Evolutionary conservation across 805 yeast genomes (phyloP).

Genomic region (Candida namnaoensis): DNA sequence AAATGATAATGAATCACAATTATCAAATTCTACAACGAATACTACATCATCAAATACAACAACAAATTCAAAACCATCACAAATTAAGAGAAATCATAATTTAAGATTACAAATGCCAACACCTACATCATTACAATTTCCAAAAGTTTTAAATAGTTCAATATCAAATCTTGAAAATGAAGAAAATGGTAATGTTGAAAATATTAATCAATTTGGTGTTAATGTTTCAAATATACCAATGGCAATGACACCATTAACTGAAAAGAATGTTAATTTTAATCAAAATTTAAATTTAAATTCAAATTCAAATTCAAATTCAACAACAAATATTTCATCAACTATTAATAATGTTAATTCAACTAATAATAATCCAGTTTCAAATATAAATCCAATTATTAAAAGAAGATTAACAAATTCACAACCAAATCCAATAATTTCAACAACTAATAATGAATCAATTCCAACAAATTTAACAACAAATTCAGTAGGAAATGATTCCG

Average conservation of each 20-base stretch:
- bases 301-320: slow-evolving; percentile 1
- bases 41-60: background rate
- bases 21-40: background rate
- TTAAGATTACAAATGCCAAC: slow-evolving; percentile 69
- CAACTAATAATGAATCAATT: too few relatives aligned
- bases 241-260: slow-evolving; percentile 79
- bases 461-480: too few relatives aligned
- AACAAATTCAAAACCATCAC: slow-evolving; percentile 1
- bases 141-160: slow-evolving; percentile 22
- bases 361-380: too few relatives aligned
- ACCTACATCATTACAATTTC: slow-evolving; percentile 36
- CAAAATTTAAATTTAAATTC: slow-evolving; percentile 3
- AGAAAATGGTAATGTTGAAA: slow-evolving; percentile 20
- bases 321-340: background rate
- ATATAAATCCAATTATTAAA: background rate
- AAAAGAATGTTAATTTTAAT: slow-evolving; percentile 24
- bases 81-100: slow-evolving; percentile 33
- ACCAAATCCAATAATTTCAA: background rate
- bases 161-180: slow-evolving; percentile 21
- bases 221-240: slow-evolving; percentile 43
- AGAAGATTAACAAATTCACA: background rate
- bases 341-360: too few relatives aligned
- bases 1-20: background rate
- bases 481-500: too few relatives aligned
- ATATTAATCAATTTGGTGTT: slow-evolving; percentile 63